A percentile compares a stretch with the other conserved stretches of the same genome.
Evolutionary conservation across 306 rosid genomes (phyloP).

Genomic region (Prunus mongolica): DNA sequence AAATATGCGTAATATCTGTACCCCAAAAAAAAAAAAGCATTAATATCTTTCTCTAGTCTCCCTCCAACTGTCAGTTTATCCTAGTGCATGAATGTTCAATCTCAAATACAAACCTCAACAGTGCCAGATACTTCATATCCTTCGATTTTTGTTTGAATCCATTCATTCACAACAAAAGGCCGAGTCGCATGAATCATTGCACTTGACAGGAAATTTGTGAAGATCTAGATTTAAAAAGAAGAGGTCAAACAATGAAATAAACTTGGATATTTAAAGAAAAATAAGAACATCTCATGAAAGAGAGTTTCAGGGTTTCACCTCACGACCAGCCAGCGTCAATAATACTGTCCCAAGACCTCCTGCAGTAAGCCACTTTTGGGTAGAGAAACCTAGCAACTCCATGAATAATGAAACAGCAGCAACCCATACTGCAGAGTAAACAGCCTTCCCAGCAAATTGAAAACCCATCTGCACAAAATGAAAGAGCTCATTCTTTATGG

Average conservation of each 20-base stretch:
- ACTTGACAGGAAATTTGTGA: conserved; percentile 95
- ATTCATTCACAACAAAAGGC: conserved; percentile 85
- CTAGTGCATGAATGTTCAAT: not conserved
- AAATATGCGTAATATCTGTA: not conserved
- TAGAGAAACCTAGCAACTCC: conserved; percentile 95
- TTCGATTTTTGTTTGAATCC: conserved; percentile 95
- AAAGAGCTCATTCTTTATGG: conserved; percentile 16
- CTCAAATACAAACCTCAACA: conserved; percentile 70
- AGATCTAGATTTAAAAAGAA: conserved; percentile 52
- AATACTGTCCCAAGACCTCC: conserved; percentile 99
- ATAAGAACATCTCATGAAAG: conserved; percentile 2
- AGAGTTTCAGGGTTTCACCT: conserved; percentile 45
- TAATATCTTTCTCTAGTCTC: not conserved
- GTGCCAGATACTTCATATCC: conserved; percentile 97
- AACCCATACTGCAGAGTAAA: conserved; percentile 92
- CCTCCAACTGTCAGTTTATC: not conserved
- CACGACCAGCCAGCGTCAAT: conserved; percentile 97
- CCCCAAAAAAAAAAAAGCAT: too few species aligned
- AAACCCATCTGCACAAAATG: conserved; percentile 76
- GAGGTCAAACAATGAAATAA: conserved; percentile 17
- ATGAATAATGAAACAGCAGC: conserved; percentile 89
- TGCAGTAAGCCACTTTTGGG: conserved; percentile 94
- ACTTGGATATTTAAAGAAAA: conserved; percentile 10
- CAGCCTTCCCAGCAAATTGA: conserved; percentile 89
- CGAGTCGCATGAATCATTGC: conserved; percentile 96